Conservation (phyloP, 345 rosid species). For the Moricandia moricandioides region DNA sequence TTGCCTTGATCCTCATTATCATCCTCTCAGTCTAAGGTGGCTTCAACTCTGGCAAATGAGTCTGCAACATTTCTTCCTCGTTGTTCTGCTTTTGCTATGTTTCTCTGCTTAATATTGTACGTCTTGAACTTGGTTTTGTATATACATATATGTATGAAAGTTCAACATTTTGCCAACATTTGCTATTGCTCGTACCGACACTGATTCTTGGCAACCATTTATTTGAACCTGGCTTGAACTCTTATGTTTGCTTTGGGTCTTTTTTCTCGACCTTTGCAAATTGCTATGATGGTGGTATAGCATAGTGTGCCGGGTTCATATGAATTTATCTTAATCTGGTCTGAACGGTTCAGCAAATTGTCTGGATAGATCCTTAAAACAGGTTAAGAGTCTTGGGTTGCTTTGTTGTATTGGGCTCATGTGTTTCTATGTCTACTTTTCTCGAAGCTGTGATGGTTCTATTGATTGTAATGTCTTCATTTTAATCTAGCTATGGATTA, state of each 20-base stretch:
- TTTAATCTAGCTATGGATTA: too few relatives aligned
- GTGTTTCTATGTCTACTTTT: too few relatives aligned
- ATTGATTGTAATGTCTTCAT: neutral
- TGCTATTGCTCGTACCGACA: constrained; percentile 1
- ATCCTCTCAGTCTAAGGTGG: neutral
- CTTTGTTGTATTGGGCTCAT: too few relatives aligned
- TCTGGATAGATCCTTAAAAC: neutral
- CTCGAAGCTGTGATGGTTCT: too few relatives aligned
- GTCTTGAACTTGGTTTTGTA: neutral
- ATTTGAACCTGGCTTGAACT: neutral
- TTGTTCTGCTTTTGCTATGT: neutral
- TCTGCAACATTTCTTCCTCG: neutral
- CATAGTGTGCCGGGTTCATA: neutral
- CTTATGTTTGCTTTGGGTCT: neutral
- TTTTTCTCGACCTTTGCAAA: neutral
- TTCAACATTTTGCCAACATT: neutral
- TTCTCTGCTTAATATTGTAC: neutral
- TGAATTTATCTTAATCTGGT: neutral
- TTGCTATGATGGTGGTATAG: neutral
- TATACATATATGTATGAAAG: neutral
- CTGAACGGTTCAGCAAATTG: neutral
- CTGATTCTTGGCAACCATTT: constrained; percentile 9
- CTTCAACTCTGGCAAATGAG: neutral
- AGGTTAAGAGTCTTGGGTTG: neutral
- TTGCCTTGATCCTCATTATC: neutral